phyloP scores from a whole-genome alignment of 1,284 basidiomycete species.

The Stereum hirsutum region DNA sequence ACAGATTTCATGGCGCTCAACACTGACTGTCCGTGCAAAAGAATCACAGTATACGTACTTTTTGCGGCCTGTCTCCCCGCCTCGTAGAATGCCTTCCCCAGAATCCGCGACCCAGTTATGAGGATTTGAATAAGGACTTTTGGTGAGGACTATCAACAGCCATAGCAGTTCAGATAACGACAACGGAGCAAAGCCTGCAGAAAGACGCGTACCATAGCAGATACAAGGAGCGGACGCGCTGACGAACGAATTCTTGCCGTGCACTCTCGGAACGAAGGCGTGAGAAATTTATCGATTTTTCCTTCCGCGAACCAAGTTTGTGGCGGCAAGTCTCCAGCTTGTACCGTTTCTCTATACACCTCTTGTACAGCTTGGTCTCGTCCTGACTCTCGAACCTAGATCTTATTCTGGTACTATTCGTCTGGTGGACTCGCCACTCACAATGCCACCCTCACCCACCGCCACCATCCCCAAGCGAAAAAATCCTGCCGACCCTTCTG shows the following conservation, averaged over 20 bases:
- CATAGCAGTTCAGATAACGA: neutral
- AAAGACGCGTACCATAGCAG: neutral
- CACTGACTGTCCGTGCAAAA: neutral
- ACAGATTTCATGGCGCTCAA: neutral
- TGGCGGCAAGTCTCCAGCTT: too few relatives aligned
- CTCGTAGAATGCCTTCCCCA: slow-evolving; percentile 88
- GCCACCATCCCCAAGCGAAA: slow-evolving; percentile 7
- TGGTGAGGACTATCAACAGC: slow-evolving; percentile 50
- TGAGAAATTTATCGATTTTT: too few relatives aligned
- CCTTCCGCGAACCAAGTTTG: too few relatives aligned
- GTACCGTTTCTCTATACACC: too few relatives aligned
- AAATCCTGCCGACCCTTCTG: neutral
- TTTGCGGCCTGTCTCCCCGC: slow-evolving; percentile 89
- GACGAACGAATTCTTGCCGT: too few relatives aligned
- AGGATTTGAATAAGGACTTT: slow-evolving; percentile 78
- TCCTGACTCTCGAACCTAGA: too few relatives aligned
- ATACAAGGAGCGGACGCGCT: too few relatives aligned
- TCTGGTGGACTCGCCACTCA: too few relatives aligned
- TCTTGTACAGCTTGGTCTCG: too few relatives aligned
- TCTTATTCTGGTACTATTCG: too few relatives aligned
- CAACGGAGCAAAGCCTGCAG: neutral
- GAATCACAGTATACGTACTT: slow-evolving; percentile 51
- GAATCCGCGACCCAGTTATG: slow-evolving; percentile 71
- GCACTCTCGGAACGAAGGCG: too few relatives aligned
- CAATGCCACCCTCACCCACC: neutral